Conservation (phyloP, 202 grass and related monocot species). For the Brachypodium distachyon region DNA sequence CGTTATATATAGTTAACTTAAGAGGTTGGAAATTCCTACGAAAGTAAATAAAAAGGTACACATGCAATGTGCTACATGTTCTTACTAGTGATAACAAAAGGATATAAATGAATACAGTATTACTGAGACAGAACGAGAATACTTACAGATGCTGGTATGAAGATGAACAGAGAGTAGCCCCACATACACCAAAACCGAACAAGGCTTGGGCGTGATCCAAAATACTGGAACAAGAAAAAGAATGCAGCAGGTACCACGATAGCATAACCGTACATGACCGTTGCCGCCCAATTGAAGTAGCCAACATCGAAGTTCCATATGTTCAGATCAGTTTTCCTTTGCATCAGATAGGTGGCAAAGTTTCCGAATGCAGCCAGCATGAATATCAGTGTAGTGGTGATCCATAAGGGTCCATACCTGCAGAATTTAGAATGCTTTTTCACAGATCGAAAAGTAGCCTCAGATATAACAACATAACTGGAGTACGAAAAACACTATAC, state of each 20-base stretch:
- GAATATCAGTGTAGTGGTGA: constrained; percentile 84
- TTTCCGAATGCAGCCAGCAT: constrained; percentile 81
- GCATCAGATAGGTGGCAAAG: constrained; percentile 74
- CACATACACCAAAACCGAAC: constrained; percentile 93
- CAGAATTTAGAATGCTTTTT: neutral
- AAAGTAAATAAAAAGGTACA: neutral
- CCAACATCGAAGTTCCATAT: constrained; percentile 86
- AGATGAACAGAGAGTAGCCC: constrained; percentile 96
- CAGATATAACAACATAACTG: neutral
- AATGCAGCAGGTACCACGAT: constrained; percentile 64
- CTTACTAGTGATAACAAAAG: neutral
- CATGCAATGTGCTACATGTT: neutral
- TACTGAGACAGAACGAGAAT: neutral
- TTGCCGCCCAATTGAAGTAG: constrained; percentile 88
- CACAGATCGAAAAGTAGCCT: neutral
- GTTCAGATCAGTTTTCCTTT: constrained; percentile 55
- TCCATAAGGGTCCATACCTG: constrained; percentile 94
- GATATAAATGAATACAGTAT: neutral
- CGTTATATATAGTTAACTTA: constrained; percentile 1
- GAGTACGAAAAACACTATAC: neutral
- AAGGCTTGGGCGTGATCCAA: constrained; percentile 67
- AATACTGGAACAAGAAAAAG: constrained; percentile 93
- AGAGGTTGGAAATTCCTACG: neutral
- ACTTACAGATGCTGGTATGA: constrained; percentile 86
- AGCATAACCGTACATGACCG: constrained; percentile 83